Conservation (phyloP, 805 yeast genomes). For the Lipomyces mesembrius region DNA sequence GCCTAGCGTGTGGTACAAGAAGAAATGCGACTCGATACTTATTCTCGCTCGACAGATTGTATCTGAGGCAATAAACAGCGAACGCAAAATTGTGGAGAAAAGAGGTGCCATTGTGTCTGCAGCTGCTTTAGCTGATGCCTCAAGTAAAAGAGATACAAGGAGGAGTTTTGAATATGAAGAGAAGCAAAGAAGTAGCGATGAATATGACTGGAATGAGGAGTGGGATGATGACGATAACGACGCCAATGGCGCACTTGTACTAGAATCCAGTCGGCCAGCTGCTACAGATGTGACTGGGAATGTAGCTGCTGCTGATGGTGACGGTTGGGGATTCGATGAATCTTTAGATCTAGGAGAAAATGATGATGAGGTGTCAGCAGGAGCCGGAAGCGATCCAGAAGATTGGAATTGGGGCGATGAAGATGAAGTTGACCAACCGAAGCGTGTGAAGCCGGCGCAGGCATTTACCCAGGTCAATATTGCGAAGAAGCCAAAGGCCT, state of each 20-base stretch:
- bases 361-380: background rate
- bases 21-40: constrained; percentile 30
- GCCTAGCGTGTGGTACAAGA: constrained; percentile 34
- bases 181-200: constrained; percentile 14
- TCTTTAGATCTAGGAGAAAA: constrained; percentile 24
- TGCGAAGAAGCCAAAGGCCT: background rate
- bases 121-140: constrained; percentile 17
- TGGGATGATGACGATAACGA: constrained; percentile 31
- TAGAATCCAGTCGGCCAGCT: background rate
- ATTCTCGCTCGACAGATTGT: constrained; percentile 20
- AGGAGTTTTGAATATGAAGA: constrained; percentile 1
- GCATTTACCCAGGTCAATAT: background rate
- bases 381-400: constrained; percentile 21
- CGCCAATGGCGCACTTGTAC: background rate
- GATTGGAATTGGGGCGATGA: constrained; percentile 39
- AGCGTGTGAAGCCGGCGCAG: background rate
- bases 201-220: constrained; percentile 34
- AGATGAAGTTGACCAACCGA: constrained; percentile 6
- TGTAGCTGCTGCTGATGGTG: constrained; percentile 24
- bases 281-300: background rate
- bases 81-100: constrained; percentile 33
- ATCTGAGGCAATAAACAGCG: constrained; percentile 18
- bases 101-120: constrained; percentile 19
- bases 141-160: background rate
- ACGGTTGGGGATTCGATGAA: constrained; percentile 37